phyloP scores from a whole-genome alignment of 176 grass and related monocot genomes.

The Musa itinerans region DNA sequence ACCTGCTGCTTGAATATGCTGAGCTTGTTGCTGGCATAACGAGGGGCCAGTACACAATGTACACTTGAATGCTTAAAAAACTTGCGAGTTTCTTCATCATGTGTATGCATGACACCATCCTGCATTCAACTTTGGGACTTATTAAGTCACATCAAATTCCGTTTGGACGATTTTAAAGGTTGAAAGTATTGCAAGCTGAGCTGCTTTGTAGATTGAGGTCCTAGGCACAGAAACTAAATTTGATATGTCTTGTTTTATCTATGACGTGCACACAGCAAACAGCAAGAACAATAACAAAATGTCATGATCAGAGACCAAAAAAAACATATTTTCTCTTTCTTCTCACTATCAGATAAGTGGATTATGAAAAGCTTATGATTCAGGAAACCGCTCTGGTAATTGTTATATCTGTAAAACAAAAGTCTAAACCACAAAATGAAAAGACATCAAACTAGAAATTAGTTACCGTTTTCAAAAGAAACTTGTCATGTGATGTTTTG shows the following conservation, averaged over 20 bases:
- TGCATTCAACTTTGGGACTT: constrained; percentile 50
- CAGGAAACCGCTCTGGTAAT: no score
- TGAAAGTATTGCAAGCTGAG: not conserved
- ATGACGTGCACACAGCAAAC: not conserved
- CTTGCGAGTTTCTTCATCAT: constrained; percentile 88
- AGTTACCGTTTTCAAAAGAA: constrained; percentile 85
- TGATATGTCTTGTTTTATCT: no score
- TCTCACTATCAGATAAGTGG: no score
- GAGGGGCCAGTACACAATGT: constrained; percentile 74
- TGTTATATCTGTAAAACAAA: not conserved
- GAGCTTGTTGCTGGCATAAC: constrained; percentile 91
- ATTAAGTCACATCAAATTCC: constrained; percentile 39
- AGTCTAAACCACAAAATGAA: not conserved
- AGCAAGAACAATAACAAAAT: not conserved
- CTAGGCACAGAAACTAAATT: no score
- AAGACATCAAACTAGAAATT: constrained; percentile 2
- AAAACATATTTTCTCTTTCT: no score
- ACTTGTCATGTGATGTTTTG: constrained; percentile 90
- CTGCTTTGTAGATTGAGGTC: no score
- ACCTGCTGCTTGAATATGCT: constrained; percentile 99
- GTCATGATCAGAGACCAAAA: no score
- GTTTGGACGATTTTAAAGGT: not conserved
- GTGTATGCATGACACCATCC: constrained; percentile 95
- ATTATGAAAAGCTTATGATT: no score
- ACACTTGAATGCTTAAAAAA: constrained; percentile 89